These are phyloP conservation scores for Eimeria falciformis DNA, from an alignment of 169 alveolate genomes.

Conservation along the genomic window DNA sequence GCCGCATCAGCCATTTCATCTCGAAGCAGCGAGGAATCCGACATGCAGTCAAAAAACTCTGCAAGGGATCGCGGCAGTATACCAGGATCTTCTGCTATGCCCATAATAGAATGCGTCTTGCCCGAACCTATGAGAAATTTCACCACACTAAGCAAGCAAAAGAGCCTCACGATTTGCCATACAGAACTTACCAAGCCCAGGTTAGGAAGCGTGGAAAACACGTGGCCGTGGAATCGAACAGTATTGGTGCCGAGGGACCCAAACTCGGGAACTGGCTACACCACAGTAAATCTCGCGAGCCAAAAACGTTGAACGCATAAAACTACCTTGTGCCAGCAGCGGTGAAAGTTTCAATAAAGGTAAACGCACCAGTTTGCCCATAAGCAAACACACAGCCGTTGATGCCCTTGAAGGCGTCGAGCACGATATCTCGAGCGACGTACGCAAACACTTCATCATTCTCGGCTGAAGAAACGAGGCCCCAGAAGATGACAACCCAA, in stretches of 20 bases:
- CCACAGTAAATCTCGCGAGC: too few species aligned
- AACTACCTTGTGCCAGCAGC: too few species aligned
- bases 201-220: too few species aligned
- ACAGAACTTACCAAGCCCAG: too few species aligned
- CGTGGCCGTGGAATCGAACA: too few species aligned
- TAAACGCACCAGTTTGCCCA: constrained; percentile 83
- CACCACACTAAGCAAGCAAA: too few species aligned
- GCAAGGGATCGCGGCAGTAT: constrained; percentile 87
- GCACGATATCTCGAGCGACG: constrained; percentile 84
- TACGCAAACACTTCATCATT: constrained; percentile 84
- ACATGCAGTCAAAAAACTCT: constrained; percentile 86
- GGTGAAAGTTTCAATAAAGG: background rate
- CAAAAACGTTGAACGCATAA: too few species aligned
- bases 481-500: background rate
- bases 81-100: constrained; percentile 88
- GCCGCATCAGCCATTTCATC: constrained; percentile 84
- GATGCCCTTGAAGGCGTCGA: constrained; percentile 86
- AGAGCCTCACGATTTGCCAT: too few species aligned
- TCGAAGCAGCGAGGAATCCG: constrained; percentile 82
- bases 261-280: too few species aligned
- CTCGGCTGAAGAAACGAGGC: constrained; percentile 74
- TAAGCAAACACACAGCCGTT: constrained; percentile 87
- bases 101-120: constrained; percentile 87
- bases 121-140: constrained; percentile 80
- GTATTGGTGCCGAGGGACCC: too few species aligned